Conservation (phyloP, 2,329 filamentous ascomycete genomes). For the Golovinomyces cichoracearum region DNA sequence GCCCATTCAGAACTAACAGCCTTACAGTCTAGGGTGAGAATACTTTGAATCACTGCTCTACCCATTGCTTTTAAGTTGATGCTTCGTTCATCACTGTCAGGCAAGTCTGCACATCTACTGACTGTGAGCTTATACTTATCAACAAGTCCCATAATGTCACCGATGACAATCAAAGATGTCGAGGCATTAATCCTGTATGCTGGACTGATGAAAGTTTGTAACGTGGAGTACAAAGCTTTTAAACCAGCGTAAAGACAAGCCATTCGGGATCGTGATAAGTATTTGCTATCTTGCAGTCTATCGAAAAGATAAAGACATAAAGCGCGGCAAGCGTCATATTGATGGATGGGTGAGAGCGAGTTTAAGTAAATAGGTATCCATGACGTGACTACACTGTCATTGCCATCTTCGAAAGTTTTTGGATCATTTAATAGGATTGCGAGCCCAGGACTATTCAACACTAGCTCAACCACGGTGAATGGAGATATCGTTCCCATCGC, state of each 20-base stretch:
- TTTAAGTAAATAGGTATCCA: slow-evolving; percentile 59
- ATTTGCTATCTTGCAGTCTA: slow-evolving; percentile 28
- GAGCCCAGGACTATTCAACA: slow-evolving; percentile 48
- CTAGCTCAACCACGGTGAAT: slow-evolving; percentile 55
- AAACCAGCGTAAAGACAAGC: slow-evolving; percentile 39
- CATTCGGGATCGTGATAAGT: slow-evolving; percentile 29
- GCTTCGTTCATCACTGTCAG: slow-evolving; percentile 19
- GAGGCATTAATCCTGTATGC: slow-evolving; percentile 23
- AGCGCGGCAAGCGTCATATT: slow-evolving; percentile 57
- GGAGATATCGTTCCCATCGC: slow-evolving; percentile 60
- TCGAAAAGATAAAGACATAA: slow-evolving; percentile 50
- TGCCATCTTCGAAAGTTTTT: slow-evolving; percentile 24
- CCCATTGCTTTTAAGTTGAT: slow-evolving; percentile 28
- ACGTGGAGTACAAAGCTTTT: slow-evolving; percentile 29
- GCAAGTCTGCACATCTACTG: slow-evolving; percentile 22
- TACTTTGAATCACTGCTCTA: slow-evolving; percentile 37
- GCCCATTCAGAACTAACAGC: slow-evolving; percentile 42
- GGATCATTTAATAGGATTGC: slow-evolving; percentile 35
- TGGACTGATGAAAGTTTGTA: slow-evolving; percentile 28
- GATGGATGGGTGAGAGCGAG: slow-evolving; percentile 50
- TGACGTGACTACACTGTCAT: slow-evolving; percentile 35
- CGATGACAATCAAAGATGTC: slow-evolving; percentile 34
- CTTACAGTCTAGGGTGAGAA: slow-evolving; percentile 44
- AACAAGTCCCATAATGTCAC: slow-evolving; percentile 38
- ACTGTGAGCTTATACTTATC: slow-evolving; percentile 37